Evolutionary conservation across 345 rosid species (phyloP).

Genomic region (Heritiera littoralis): DNA sequence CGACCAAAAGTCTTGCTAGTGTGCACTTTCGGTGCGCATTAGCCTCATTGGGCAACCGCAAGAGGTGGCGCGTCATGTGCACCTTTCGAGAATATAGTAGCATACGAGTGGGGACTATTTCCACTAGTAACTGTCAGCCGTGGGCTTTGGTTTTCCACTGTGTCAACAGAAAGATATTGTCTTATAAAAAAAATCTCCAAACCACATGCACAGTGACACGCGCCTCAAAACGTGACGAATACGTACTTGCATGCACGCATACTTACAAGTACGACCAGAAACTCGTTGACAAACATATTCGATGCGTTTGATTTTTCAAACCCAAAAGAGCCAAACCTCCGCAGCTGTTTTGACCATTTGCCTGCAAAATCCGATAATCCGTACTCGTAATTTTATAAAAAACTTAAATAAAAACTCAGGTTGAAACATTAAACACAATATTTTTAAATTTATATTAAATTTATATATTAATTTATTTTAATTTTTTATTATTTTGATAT

Average conservation of each 20-base stretch:
- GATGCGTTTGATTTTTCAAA: not conserved
- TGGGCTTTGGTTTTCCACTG: no score
- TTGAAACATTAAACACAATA: no score
- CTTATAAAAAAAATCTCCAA: not conserved
- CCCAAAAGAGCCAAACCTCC: no score
- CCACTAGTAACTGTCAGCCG: not conserved
- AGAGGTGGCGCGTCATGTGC: not conserved
- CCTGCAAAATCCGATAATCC: not conserved
- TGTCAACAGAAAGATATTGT: not conserved
- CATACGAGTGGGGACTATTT: not conserved
- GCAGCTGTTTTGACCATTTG: not conserved
- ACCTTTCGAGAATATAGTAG: not conserved
- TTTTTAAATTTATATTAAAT: no score
- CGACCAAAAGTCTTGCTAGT: constrained; percentile 9
- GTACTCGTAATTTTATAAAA: no score
- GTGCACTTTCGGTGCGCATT: constrained; percentile 22
- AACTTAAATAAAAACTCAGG: no score
- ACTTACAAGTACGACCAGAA: not conserved
- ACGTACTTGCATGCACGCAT: not conserved
- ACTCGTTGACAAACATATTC: not conserved
- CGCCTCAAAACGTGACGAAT: not conserved
- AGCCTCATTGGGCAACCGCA: not conserved
- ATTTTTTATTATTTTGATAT: no score
- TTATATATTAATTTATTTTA: no score
- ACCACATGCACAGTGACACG: not conserved